Evolutionary conservation across 192 early-diverging fungal species (phyloP).

Genomic region (Coemansia sp.): DNA sequence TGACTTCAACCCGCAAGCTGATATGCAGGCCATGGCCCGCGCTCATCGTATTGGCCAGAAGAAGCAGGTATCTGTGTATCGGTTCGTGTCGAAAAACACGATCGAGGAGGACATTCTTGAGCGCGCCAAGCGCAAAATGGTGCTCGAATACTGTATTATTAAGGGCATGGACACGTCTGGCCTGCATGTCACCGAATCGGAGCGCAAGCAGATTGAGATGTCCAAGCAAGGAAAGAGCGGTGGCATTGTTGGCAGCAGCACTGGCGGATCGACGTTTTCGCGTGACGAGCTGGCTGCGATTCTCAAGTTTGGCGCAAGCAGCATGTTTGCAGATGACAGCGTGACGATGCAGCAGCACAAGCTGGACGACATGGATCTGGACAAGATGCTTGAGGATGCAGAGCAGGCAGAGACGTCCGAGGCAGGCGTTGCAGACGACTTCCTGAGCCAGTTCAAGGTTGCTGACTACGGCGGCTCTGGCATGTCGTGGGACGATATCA

Average conservation of each 20-base stretch:
- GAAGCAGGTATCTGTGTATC: slow-evolving; percentile 95
- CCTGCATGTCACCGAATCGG: slow-evolving; percentile 59
- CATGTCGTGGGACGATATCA: slow-evolving; percentile 93
- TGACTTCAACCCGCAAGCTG: slow-evolving; percentile 95
- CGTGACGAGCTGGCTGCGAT: slow-evolving; percentile 91
- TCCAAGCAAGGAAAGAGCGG: slow-evolving; percentile 50
- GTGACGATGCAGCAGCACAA: slow-evolving; percentile 63
- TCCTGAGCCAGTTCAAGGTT: slow-evolving; percentile 91
- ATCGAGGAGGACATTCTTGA: slow-evolving; percentile 99
- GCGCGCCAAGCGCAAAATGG: slow-evolving; percentile 99
- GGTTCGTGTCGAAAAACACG: slow-evolving; percentile 95
- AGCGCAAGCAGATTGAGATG: slow-evolving; percentile 57
- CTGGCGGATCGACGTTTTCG: slow-evolving; percentile 60
- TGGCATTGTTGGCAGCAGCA: slow-evolving; percentile 22
- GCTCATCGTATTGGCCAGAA: slow-evolving; percentile 99
- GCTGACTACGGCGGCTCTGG: slow-evolving; percentile 78
- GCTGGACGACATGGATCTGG: slow-evolving; percentile 93
- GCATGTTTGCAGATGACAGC: slow-evolving; percentile 83
- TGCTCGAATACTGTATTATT: slow-evolving; percentile 98
- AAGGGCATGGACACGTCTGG: slow-evolving; percentile 99
- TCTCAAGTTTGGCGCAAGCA: slow-evolving; percentile 97
- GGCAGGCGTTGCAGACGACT: slow-evolving; percentile 79
- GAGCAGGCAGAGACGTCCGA: slow-evolving; percentile 83
- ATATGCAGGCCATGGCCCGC: slow-evolving; percentile 96
- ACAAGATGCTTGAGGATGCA: slow-evolving; percentile 94